A percentile compares a stretch with the other conserved stretches of the same genome.
Evolutionary conservation across 2,329 filamentous ascomycete genomes (phyloP).

Genomic region (Pezicula neosporulosa): DNA sequence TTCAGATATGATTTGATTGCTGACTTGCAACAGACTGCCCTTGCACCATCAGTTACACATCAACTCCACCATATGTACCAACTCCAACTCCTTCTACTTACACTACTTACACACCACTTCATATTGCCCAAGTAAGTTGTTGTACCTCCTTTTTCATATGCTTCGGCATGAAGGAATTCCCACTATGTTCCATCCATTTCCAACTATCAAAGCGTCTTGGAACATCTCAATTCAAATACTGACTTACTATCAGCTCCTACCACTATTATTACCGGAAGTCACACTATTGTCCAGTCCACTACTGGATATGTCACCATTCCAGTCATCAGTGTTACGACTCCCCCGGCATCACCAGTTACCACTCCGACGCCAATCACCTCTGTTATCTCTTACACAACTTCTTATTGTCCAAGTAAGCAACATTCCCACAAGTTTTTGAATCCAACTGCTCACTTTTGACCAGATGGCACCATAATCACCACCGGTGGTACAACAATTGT

Average conservation of each 20-base stretch:
- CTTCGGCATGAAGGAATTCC: no score
- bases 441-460: no score
- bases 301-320: no score
- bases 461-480: no score
- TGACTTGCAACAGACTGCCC: constrained; percentile 30
- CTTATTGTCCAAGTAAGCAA: neutral
- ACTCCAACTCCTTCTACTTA: neutral
- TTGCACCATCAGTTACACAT: constrained; percentile 27
- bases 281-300: no score
- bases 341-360: constrained; percentile 31
- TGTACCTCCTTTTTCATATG: no score
- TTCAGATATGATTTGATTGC: neutral
- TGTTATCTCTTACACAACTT: neutral
- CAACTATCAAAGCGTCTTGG: neutral
- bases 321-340: constrained; percentile 23
- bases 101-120: neutral
- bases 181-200: no score
- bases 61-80: neutral
- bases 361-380: neutral
- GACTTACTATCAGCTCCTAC: constrained; percentile 12
- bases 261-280: neutral
- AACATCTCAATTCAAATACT: constrained; percentile 2
- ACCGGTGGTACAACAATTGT: neutral
- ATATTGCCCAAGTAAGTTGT: neutral
- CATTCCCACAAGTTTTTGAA: no score